Percentiles rank a stretch among this genome's conserved stretches.
Conservation (phyloP, 2,329 filamentous ascomycete genomes). For the Verticillium klebahnii region DNA sequence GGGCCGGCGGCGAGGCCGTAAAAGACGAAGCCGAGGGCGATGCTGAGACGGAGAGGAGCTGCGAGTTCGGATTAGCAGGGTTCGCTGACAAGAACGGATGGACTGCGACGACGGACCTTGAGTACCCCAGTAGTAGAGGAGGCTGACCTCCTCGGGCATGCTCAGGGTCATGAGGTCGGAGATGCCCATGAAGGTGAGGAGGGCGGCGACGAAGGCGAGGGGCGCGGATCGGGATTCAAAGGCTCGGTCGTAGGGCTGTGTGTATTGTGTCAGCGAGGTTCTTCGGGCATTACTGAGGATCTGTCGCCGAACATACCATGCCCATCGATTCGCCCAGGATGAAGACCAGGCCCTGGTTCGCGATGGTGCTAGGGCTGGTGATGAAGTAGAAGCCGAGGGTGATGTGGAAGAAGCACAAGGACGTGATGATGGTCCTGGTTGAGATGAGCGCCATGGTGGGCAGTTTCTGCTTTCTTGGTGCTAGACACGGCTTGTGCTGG, state of each 20-base stretch:
- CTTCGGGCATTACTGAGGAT: not conserved
- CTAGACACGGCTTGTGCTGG: not conserved
- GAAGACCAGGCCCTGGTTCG: slow-evolving; percentile 75
- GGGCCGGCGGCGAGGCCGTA: slow-evolving; percentile 61
- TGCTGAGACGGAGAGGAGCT: slow-evolving; percentile 60
- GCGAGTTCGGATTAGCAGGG: slow-evolving; percentile 25
- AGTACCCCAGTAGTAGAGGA: slow-evolving; percentile 60
- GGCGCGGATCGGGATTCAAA: slow-evolving; percentile 67
- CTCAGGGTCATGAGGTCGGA: slow-evolving; percentile 63
- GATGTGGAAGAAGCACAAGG: slow-evolving; percentile 78
- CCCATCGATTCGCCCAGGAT: slow-evolving; percentile 80
- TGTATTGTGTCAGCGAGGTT: not conserved
- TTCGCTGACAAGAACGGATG: slow-evolving; percentile 42
- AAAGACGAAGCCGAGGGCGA: slow-evolving; percentile 56
- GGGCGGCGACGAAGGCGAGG: slow-evolving; percentile 66
- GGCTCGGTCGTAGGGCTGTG: slow-evolving; percentile 58
- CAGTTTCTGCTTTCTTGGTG: not conserved
- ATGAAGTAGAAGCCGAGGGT: slow-evolving; percentile 82
- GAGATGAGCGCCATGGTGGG: slow-evolving; percentile 73
- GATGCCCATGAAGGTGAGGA: slow-evolving; percentile 58
- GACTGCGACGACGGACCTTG: slow-evolving; percentile 49
- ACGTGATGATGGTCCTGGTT: slow-evolving; percentile 73
- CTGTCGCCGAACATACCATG: slow-evolving; percentile 52
- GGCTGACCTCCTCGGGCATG: slow-evolving; percentile 61
- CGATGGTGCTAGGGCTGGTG: slow-evolving; percentile 64